Base-by-base conservation (phyloP, 352 stramenopile species). In the Phytophthora citricola region DNA sequence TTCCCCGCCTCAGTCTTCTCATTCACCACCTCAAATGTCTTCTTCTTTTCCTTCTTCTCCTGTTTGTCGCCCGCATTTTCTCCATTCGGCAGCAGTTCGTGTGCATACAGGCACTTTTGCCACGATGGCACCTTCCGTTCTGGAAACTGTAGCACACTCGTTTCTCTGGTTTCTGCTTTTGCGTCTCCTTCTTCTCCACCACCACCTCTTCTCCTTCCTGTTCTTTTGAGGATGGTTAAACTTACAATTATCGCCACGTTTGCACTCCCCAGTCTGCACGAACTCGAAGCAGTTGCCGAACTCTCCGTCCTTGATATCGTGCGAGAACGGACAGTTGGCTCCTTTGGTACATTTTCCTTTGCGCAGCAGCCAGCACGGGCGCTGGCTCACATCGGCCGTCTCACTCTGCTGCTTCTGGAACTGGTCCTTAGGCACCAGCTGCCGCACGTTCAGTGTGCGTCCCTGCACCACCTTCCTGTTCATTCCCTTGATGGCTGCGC, bases 251-350 rank as follows among this genome's bases (percentile, higher is more conserved):
- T 90, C 79, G 38, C 83, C 85, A 10, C 73, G 78, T 69, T 90
- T 92, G 63, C 85, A 93, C 15, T 60, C 69, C 4, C 85, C 83
- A 17, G 79, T 91, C 57, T 93, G 85, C 55, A 83, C 79, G 49
- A 85, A 93, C 65, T 93, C 81, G 58, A 93, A 93, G 75, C 85
- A 93, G 54, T 82, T 90, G 59, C 85, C 85, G 47, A 86, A 92
- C 15, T 91, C 79, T 49, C 80, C 82, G 58, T 84, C 71, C 64
- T 91, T 86, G 41, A 75, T 85, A 39, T 89, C 81, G 59, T 94
- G 83, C 38, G 85, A 92, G 75, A 88, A 94, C 17, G 80, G 78
- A 64, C 85, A 94, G 22, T 63, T 73, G 45, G 78, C 77, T 38
- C 85, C 83, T 66, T 91, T 90, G 26, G 75, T 81, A 72, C 85